Percentiles rank a stretch among this genome's conserved stretches.
phyloP scores from a whole-genome alignment of 805 yeast genomes.

The Ogataea chonburiensis region DNA sequence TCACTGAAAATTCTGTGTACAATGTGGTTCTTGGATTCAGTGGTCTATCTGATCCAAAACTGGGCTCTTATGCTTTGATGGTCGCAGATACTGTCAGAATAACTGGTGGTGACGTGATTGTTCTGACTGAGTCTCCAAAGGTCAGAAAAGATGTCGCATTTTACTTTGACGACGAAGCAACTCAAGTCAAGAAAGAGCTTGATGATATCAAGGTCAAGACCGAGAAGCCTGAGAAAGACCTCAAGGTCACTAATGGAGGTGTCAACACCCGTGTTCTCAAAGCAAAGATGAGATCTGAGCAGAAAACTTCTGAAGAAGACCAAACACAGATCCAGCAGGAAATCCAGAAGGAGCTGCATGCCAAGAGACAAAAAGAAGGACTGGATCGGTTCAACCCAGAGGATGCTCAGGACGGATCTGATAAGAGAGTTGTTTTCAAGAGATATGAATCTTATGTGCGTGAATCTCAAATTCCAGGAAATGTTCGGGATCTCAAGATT shows the following conservation, averaged over 20 bases:
- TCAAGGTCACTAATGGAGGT: conserved; percentile 31
- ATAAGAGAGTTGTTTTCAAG: conserved; percentile 72
- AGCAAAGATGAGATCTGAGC: conserved; percentile 76
- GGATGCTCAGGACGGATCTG: conserved; percentile 63
- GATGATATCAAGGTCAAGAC: conserved; percentile 22
- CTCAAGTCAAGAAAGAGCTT: conserved; percentile 36
- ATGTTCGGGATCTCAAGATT: conserved; percentile 78
- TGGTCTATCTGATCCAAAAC: conserved; percentile 51
- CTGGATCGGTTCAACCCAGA: conserved; percentile 76
- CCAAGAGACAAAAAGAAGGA: conserved; percentile 84
- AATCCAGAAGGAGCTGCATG: conserved; percentile 80
- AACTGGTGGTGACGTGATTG: conserved; percentile 55
- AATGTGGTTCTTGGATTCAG: conserved; percentile 77
- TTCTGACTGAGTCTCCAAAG: conserved; percentile 75
- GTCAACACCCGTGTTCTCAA: conserved; percentile 66
- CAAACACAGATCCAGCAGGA: conserved; percentile 77
- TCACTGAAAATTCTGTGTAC: conserved; percentile 72
- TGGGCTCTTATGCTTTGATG: conserved; percentile 65
- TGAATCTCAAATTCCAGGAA: conserved; percentile 85
- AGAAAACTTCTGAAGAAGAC: conserved; percentile 71
- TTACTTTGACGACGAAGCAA: conserved; percentile 71
- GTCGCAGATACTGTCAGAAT: conserved; percentile 81
- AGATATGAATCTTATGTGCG: conserved; percentile 92
- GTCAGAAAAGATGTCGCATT: conserved; percentile 74
- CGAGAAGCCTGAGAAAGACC: conserved; percentile 12